Conservation (phyloP, 2,329 filamentous ascomycete species). For the Talaromyces marneffei region DNA sequence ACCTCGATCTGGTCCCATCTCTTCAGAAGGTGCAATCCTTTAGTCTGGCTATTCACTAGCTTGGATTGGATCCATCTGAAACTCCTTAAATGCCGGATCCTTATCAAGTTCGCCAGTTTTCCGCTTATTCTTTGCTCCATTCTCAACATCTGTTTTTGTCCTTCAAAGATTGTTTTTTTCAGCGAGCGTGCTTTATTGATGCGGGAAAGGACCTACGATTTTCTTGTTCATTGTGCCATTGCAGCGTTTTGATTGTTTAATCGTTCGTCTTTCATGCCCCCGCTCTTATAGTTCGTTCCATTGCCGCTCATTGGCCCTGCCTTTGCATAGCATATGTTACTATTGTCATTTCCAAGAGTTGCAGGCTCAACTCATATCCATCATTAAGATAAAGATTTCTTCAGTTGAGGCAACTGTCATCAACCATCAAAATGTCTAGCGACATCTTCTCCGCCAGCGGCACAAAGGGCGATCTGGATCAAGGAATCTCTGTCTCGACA, state of each 20-base stretch:
- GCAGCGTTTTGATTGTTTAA: neutral
- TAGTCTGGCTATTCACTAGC: neutral
- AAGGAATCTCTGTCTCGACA: constrained; percentile 38
- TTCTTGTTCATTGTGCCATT: neutral
- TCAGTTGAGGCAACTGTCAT: neutral
- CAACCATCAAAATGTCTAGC: constrained; percentile 14
- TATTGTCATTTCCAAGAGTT: neutral
- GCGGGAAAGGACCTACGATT: neutral
- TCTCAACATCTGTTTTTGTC: neutral
- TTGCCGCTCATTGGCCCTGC: neutral
- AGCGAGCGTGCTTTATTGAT: neutral
- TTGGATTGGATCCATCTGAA: neutral
- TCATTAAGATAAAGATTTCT: neutral
- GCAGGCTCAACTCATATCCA: constrained; percentile 3
- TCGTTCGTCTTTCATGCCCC: neutral
- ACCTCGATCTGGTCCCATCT: neutral
- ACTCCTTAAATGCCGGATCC: neutral
- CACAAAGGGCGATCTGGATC: constrained; percentile 29
- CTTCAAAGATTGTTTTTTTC: neutral
- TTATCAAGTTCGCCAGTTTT: neutral
- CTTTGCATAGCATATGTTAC: neutral
- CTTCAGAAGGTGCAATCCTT: neutral
- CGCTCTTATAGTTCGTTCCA: constrained; percentile 12
- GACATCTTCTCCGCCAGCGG: constrained; percentile 33
- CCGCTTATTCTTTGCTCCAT: neutral